Evolutionary conservation across 306 rosid species (phyloP).

Genomic region (Gastrolobium bilobum): DNA sequence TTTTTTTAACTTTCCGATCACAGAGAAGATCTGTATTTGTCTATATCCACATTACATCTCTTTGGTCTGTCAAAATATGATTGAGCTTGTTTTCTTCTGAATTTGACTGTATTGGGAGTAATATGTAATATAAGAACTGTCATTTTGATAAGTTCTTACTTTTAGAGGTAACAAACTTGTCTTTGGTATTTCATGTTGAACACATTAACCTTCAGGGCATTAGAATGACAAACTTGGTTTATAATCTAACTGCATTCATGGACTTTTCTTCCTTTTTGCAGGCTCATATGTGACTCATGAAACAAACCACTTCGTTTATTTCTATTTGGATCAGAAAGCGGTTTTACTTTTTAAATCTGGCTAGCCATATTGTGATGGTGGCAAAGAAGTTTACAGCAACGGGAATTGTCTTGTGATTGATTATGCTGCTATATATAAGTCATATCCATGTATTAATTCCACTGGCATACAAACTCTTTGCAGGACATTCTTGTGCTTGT

Average conservation of each 20-base stretch:
- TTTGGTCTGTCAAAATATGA: slow-evolving; percentile 3
- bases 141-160: not conserved
- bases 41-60: not conserved
- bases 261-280: slow-evolving; percentile 49
- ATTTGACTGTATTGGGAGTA: slow-evolving; percentile 14
- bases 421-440: slow-evolving; percentile 50
- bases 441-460: slow-evolving; percentile 57
- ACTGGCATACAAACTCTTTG: slow-evolving; percentile 49
- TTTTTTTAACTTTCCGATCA: not conserved
- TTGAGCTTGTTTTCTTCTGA: slow-evolving; percentile 9
- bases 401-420: slow-evolving; percentile 54
- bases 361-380: slow-evolving; percentile 49
- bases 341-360: slow-evolving; percentile 90
- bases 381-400: slow-evolving; percentile 42
- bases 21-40: slow-evolving; percentile 8
- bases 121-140: not conserved
- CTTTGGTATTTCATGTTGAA: slow-evolving; percentile 3
- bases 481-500: slow-evolving; percentile 61
- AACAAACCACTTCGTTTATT: slow-evolving; percentile 92
- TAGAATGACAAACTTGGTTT: not conserved
- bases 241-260: slow-evolving; percentile 31
- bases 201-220: not conserved
- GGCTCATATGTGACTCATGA: slow-evolving; percentile 96
- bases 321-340: slow-evolving; percentile 95
- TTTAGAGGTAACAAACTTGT: slow-evolving; percentile 6